Conservation (phyloP, 2,329 filamentous ascomycete genomes). For the Aspergillus intermedius region DNA sequence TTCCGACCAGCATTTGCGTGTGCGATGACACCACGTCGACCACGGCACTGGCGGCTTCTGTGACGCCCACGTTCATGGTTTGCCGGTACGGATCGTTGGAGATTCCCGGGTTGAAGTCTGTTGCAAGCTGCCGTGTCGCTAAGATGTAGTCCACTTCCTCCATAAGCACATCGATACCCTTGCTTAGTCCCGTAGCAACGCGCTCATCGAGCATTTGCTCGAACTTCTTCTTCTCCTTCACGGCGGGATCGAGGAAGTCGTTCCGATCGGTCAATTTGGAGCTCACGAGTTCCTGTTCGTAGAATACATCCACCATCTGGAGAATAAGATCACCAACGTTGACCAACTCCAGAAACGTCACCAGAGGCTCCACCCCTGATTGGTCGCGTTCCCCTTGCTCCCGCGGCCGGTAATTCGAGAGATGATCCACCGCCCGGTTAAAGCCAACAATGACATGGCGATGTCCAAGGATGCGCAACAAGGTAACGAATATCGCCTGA, state of each 20-base stretch:
- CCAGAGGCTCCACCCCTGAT: constrained; percentile 76
- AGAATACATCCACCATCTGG: constrained; percentile 98
- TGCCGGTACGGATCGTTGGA: constrained; percentile 27
- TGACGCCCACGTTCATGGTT: constrained; percentile 55
- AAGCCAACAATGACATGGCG: constrained; percentile 90
- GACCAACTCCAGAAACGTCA: constrained; percentile 93
- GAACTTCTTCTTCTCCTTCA: constrained; percentile 94
- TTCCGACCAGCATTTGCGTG: constrained; percentile 86
- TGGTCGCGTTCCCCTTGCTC: constrained; percentile 59
- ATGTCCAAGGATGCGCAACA: constrained; percentile 77
- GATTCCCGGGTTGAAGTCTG: constrained; percentile 76
- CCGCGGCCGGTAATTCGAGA: constrained; percentile 84
- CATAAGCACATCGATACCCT: constrained; percentile 97
- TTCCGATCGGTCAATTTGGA: constrained; percentile 81
- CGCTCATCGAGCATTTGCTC: constrained; percentile 98
- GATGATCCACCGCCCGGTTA: constrained; percentile 82
- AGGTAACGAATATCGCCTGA: constrained; percentile 74
- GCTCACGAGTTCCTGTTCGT: constrained; percentile 83
- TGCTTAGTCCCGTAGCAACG: constrained; percentile 90
- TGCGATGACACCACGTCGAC: constrained; percentile 82
- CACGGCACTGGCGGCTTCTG: constrained; percentile 68
- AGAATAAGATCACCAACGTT: constrained; percentile 97
- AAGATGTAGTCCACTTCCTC: constrained; percentile 95
- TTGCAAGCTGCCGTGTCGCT: constrained; percentile 75
- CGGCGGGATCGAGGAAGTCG: constrained; percentile 87